A percentile compares a stretch with the other conserved stretches of the same genome.
Evolutionary conservation across 2,329 filamentous ascomycete genomes (phyloP).

Genomic region (Ceratocystis papillata): DNA sequence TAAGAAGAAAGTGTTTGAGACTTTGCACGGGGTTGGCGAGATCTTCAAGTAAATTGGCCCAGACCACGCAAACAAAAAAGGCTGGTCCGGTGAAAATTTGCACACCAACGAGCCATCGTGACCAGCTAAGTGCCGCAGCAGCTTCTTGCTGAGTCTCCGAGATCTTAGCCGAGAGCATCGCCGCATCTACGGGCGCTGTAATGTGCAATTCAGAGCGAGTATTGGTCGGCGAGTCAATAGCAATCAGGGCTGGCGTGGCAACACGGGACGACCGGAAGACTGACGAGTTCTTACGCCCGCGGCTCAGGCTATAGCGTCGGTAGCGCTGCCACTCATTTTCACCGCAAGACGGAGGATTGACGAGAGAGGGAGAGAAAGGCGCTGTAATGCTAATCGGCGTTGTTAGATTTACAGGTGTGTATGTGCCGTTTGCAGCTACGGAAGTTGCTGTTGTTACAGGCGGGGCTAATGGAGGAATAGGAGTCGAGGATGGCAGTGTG

Average conservation of each 20-base stretch:
- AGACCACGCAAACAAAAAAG: slow-evolving; percentile 68
- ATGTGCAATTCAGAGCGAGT: slow-evolving; percentile 20
- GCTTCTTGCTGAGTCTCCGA: slow-evolving; percentile 16
- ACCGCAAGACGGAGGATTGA: not conserved
- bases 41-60: slow-evolving; percentile 55
- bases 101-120: slow-evolving; percentile 75
- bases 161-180: slow-evolving; percentile 17
- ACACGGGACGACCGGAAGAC: slow-evolving; percentile 28
- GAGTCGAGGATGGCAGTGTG: slow-evolving; percentile 7
- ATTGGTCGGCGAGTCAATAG: slow-evolving; percentile 27
- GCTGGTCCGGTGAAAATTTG: slow-evolving; percentile 81
- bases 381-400: slow-evolving; percentile 21
- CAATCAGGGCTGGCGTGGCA: slow-evolving; percentile 30
- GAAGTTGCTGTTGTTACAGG: not conserved
- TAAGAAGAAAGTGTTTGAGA: slow-evolving; percentile 48
- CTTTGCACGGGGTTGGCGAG: slow-evolving; percentile 40
- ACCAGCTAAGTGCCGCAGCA: slow-evolving; percentile 56
- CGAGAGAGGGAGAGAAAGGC: slow-evolving; percentile 32
- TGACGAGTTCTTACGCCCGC: slow-evolving; percentile 26
- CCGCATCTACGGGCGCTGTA: slow-evolving; percentile 14
- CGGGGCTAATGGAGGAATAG: not conserved
- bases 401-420: not conserved
- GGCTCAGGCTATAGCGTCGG: slow-evolving; percentile 38
- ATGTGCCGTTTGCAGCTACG: not conserved
- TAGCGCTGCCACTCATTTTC: slow-evolving; percentile 48